phyloP scores from a whole-genome alignment of 208 protist genomes.

The Wallacemonas sp. region DNA sequence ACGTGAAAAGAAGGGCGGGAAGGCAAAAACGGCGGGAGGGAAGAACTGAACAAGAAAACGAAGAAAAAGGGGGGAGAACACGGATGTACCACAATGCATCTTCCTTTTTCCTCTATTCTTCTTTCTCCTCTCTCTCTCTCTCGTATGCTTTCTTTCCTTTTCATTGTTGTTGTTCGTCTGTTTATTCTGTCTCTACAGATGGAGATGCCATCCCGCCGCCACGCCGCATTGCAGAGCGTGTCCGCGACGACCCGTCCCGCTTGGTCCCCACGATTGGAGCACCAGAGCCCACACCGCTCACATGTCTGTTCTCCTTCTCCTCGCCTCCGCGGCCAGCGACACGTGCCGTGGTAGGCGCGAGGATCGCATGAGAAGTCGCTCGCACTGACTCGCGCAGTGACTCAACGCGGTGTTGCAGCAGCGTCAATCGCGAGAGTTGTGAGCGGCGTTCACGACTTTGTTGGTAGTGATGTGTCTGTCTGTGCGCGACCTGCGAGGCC shows the following conservation, averaged over 20 bases:
- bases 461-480: constrained; percentile 50
- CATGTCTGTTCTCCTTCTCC: constrained; percentile 11
- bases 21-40: too few relatives aligned
- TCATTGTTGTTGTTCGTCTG: too few relatives aligned
- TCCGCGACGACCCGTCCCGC: background rate
- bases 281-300: background rate
- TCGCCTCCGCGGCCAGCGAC: background rate
- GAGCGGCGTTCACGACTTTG: constrained; percentile 64
- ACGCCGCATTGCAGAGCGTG: background rate
- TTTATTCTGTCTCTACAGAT: too few relatives aligned
- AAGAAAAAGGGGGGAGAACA: too few relatives aligned
- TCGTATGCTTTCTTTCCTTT: too few relatives aligned
- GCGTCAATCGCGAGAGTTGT: constrained; percentile 54
- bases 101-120: too few relatives aligned
- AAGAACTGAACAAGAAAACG: too few relatives aligned
- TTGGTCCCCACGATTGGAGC: background rate
- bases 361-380: too few relatives aligned
- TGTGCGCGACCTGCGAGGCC: constrained; percentile 63
- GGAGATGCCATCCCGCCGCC: background rate
- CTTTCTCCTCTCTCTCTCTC: too few relatives aligned
- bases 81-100: too few relatives aligned
- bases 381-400: constrained; percentile 53
- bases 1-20: too few relatives aligned
- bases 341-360: background rate
- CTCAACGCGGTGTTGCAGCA: constrained; percentile 69